Evolutionary conservation across 2,329 filamentous ascomycete species (phyloP).

Genomic region (Botryosphaeria dothidea): DNA sequence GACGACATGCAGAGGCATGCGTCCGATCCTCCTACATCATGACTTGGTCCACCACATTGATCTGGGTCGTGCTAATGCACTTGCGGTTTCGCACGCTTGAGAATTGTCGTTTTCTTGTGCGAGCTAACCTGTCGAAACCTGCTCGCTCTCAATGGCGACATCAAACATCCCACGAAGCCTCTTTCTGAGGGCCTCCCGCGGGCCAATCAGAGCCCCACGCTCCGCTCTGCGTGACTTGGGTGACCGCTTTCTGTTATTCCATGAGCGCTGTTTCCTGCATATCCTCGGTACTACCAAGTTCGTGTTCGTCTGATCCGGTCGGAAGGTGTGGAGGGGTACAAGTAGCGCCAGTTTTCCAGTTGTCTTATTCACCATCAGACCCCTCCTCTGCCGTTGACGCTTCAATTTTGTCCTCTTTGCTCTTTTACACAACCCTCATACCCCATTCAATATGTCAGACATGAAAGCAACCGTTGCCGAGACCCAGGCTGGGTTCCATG

Average conservation of each 20-base stretch:
- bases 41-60: constrained; percentile 5
- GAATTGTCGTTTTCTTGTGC: background rate
- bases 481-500: constrained; percentile 66
- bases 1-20: constrained; percentile 1
- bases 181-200: background rate
- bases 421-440: constrained; percentile 17
- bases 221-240: background rate
- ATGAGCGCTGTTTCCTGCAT: background rate
- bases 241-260: constrained; percentile 2
- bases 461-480: constrained; percentile 66
- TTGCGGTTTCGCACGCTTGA: constrained; percentile 1
- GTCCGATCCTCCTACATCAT: constrained; percentile 10
- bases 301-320: background rate
- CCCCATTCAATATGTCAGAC: constrained; percentile 62
- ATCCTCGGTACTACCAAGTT: background rate
- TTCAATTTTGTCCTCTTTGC: constrained; percentile 10
- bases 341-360: constrained; percentile 1
- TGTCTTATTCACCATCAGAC: background rate
- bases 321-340: background rate
- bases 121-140: background rate
- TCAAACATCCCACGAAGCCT: background rate
- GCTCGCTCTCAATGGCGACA: constrained; percentile 7
- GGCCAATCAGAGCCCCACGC: constrained; percentile 2
- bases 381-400: constrained; percentile 1
- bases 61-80: constrained; percentile 5